Evolutionary conservation across 148 eudicot species (phyloP).

Genomic region (Rhododendron ovatum): DNA sequence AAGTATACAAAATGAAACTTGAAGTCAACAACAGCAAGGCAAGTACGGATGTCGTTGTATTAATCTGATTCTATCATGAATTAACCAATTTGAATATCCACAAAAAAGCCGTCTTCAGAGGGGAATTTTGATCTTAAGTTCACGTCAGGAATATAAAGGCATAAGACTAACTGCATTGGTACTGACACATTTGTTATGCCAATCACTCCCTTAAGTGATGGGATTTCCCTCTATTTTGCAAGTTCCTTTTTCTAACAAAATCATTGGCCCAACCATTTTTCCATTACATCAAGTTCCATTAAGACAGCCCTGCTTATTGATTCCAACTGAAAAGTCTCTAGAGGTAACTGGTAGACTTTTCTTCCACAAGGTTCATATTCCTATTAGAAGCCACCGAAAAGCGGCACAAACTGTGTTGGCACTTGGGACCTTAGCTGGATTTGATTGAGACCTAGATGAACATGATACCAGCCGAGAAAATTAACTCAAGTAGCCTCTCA

Average conservation of each 20-base stretch:
- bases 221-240: neutral
- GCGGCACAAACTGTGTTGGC: neutral
- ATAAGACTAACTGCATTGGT: neutral
- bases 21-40: neutral
- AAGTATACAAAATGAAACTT: neutral
- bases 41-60: neutral
- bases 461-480: neutral
- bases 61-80: neutral
- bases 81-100: neutral
- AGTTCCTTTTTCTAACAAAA: neutral
- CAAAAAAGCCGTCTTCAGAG: neutral
- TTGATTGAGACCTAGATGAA: neutral
- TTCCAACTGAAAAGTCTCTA: neutral
- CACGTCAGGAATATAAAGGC: neutral
- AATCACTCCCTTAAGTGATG: neutral
- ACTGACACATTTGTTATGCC: neutral
- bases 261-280: neutral
- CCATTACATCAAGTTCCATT: neutral
- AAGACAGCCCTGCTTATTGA: slow-evolving; percentile 1
- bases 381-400: neutral
- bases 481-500: neutral
- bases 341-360: neutral
- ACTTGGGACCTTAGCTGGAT: neutral
- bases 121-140: neutral
- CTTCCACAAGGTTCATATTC: neutral